These are phyloP conservation scores for Amyloporia xantha DNA, from an alignment of 768 basidiomycete genomes.

Conservation along the genomic window DNA sequence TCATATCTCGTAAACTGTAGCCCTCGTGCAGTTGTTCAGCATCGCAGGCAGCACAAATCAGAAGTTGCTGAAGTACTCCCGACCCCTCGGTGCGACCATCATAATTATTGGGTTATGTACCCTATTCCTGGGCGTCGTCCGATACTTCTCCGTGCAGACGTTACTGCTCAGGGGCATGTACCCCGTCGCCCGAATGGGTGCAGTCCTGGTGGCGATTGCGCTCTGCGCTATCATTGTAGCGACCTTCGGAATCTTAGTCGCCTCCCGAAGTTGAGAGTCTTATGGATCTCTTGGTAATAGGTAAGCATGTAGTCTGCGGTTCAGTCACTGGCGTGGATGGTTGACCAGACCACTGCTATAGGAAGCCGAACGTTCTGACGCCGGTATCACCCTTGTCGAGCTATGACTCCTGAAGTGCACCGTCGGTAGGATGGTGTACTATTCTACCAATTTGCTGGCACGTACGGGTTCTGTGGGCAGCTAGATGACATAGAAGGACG, in stretches of 20 bases:
- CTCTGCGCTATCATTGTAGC: slow-evolving; percentile 27
- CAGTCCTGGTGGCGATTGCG: slow-evolving; percentile 24
- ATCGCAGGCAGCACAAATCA: slow-evolving; percentile 23
- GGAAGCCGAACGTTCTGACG: no score
- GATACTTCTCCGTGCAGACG: slow-evolving; percentile 35
- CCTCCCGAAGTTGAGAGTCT: no score
- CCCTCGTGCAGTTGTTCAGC: slow-evolving; percentile 42
- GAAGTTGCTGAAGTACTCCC: slow-evolving; percentile 23
- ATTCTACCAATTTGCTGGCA: no score
- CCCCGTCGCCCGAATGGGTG: slow-evolving; percentile 33
- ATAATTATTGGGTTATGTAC: slow-evolving; percentile 31
- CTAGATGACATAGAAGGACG: no score
- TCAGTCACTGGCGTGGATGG: no score
- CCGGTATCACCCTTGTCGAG: no score
- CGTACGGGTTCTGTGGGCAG: no score
- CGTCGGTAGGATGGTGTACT: no score
- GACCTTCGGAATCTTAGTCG: slow-evolving; percentile 33
- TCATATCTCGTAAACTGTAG: slow-evolving; percentile 18
- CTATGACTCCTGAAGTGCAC: no score
- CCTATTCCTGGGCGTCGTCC: slow-evolving; percentile 25
- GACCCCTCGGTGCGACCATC: slow-evolving; percentile 40
- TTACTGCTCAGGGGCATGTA: slow-evolving; percentile 33
- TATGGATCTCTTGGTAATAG: no score
- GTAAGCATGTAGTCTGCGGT: no score
- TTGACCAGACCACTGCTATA: no score